Base-by-base conservation (phyloP, 1,139 yeast species). In the Entelexis paramagnoliae region DNA sequence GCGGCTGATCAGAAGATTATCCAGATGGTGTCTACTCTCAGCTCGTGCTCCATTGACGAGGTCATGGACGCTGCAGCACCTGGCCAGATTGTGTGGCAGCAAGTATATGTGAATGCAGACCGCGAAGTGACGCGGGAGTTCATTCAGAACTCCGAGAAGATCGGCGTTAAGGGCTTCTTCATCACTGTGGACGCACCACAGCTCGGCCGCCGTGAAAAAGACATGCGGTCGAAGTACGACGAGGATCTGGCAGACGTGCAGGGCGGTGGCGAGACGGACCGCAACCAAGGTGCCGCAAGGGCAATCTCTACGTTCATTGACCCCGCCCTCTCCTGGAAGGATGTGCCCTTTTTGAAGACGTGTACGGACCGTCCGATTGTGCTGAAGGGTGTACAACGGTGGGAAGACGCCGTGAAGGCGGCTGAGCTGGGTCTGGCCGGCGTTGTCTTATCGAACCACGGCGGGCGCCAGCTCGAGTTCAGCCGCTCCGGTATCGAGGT, bases 131-230 rank as follows among this genome's bases (percentile, higher is more conserved):
- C 91, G 39, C 70, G 72, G 46, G 66, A 72, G 35, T 73, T 84
- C 60, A 79, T 86, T 28, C 73, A 74, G 58, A 83, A 82, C 60
- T 94, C 93, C 1, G 95, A 83, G 66, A 63, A 69, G 46, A 69
- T 87, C 47, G 95, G 95, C 0, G 73, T 83, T 62, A 81, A 81
- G 62, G 95, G 89, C 0, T 71, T 87, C 22, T 85, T 85, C 64
- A 79, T 87, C 51, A 87, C 95, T 0, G 96, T 88, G 4, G 97
- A 89, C 70, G 96, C 96, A 0, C 96, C 96, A 4, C 87, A 86
- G 58, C 74, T 88, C 53, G 97, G 97, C n/a, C 78, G 94, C 59
- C 79, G 97, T 60, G 96, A 89, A 66, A 73, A 67, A 60, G 79
- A 79, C 60, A 74, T 74, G 67, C 72, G 76, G 63, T 74, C 72